Percentiles rank a stretch among this genome's conserved stretches.
Conservation (phyloP, 345 rosid species). For the Erodium maritimum region DNA sequence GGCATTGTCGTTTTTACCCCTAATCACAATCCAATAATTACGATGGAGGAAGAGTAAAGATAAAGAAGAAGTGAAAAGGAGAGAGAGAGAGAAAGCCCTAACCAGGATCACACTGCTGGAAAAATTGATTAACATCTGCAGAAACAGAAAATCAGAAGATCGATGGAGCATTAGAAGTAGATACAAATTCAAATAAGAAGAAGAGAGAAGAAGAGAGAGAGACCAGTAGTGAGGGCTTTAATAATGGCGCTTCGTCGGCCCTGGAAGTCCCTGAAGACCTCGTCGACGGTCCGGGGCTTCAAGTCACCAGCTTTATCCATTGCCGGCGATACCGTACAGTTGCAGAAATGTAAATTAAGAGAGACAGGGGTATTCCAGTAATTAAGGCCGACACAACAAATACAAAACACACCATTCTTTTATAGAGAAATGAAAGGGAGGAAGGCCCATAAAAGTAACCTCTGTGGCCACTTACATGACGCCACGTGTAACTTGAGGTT, state of each 20-base stretch:
- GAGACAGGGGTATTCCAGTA: too few relatives aligned
- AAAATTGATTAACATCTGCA: constrained; percentile 55
- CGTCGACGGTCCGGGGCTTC: constrained; percentile 51
- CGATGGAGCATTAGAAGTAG: background rate
- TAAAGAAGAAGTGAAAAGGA: background rate
- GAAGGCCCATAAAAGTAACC: too few relatives aligned
- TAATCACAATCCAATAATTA: too few relatives aligned
- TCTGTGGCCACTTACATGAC: too few relatives aligned
- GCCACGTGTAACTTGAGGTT: too few relatives aligned
- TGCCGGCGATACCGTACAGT: too few relatives aligned
- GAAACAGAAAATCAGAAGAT: background rate
- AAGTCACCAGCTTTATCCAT: constrained; percentile 49
- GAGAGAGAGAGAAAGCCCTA: constrained; percentile 13
- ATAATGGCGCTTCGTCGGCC: constrained; percentile 57
- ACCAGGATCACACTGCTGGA: constrained; percentile 69
- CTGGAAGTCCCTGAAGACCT: constrained; percentile 54
- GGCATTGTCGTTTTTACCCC: background rate
- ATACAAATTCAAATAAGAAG: background rate
- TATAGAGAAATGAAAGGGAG: too few relatives aligned
- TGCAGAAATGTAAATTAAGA: too few relatives aligned
- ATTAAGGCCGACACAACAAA: too few relatives aligned
- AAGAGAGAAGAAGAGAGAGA: background rate
- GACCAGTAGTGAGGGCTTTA: constrained; percentile 57
- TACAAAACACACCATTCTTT: too few relatives aligned
- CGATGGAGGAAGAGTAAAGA: background rate